These are phyloP conservation scores for Phytophthora pseudosyringae DNA, from an alignment of 352 stramenopile species.

Conservation along the genomic window DNA sequence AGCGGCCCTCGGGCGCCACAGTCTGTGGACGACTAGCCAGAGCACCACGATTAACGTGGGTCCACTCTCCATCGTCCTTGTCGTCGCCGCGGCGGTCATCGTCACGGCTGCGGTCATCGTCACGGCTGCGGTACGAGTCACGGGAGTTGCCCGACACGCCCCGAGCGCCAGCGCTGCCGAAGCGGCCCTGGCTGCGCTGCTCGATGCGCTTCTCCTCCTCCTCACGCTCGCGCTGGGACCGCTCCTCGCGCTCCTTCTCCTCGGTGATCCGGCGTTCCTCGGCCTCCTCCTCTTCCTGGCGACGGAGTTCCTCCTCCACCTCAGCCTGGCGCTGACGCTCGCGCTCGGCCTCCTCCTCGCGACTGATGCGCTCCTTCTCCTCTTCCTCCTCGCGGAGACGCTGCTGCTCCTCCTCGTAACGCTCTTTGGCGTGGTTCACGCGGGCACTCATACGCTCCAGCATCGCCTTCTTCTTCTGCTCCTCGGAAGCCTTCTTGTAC, in stretches of 20 bases:
- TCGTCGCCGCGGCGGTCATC: slow-evolving; percentile 43
- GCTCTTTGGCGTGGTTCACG: slow-evolving; percentile 67
- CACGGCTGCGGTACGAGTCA: slow-evolving; percentile 22
- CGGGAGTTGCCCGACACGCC: slow-evolving; percentile 22
- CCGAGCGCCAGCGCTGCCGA: slow-evolving; percentile 40
- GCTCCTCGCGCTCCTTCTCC: slow-evolving; percentile 52
- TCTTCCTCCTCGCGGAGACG: slow-evolving; percentile 65
- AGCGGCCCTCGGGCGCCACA: slow-evolving; percentile 59
- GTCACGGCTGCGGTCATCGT: slow-evolving; percentile 30
- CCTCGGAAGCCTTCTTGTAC: slow-evolving; percentile 87
- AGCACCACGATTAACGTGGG: slow-evolving; percentile 52
- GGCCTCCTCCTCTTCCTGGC: slow-evolving; percentile 70
- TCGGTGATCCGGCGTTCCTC: slow-evolving; percentile 47
- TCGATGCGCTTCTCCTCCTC: slow-evolving; percentile 53
- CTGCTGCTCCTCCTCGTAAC: slow-evolving; percentile 77
- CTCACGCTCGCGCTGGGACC: slow-evolving; percentile 33
- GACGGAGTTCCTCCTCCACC: slow-evolving; percentile 68
- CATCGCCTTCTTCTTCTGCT: slow-evolving; percentile 88
- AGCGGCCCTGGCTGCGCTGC: slow-evolving; percentile 37
- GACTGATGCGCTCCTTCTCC: slow-evolving; percentile 61
- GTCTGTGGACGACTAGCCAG: slow-evolving; percentile 40
- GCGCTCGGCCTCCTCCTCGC: slow-evolving; percentile 65
- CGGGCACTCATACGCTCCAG: slow-evolving; percentile 69
- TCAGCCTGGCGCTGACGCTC: slow-evolving; percentile 65
- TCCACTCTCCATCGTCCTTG: slow-evolving; percentile 71